Evolutionary conservation across 371 early-diverging fungal genomes (phyloP).

Genomic region (Haplosporangium sp.): DNA sequence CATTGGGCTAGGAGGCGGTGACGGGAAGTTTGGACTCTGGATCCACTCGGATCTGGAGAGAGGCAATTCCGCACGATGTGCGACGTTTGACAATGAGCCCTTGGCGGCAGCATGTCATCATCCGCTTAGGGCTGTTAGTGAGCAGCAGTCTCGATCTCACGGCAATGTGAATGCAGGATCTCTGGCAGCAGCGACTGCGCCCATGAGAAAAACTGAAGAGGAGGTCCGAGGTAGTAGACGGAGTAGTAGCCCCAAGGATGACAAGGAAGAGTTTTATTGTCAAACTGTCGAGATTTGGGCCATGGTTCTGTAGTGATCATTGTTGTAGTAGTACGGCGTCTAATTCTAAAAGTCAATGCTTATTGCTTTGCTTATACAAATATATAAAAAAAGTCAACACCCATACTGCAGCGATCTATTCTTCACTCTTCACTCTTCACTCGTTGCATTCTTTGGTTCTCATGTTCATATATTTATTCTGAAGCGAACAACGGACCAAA

Average conservation of each 20-base stretch:
- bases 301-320: conserved; percentile 18
- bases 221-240: conserved; percentile 1
- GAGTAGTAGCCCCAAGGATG: conserved; percentile 33
- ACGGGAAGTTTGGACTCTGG: conserved; percentile 92
- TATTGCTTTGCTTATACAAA: not conserved
- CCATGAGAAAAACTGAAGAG: not conserved
- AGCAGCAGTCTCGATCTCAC: conserved; percentile 6
- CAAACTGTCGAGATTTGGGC: conserved; percentile 55
- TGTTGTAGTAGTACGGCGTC: not conserved
- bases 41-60: conserved; percentile 85
- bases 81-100: conserved; percentile 90
- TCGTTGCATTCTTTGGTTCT: not conserved
- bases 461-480: not conserved
- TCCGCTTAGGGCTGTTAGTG: conserved; percentile 16
- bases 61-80: conserved; percentile 84
- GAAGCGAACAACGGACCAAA: conserved; percentile 27
- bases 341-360: not conserved
- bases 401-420: not conserved
- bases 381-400: not conserved
- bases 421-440: not conserved
- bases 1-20: conserved; percentile 94
- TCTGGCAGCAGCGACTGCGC: not conserved
- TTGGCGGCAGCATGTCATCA: conserved; percentile 56
- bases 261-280: conserved; percentile 50
- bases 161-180: not conserved